These are phyloP conservation scores for Chlamydomonas sp. DNA, from an alignment of 139 green algal genomes.

Conservation along the genomic window DNA sequence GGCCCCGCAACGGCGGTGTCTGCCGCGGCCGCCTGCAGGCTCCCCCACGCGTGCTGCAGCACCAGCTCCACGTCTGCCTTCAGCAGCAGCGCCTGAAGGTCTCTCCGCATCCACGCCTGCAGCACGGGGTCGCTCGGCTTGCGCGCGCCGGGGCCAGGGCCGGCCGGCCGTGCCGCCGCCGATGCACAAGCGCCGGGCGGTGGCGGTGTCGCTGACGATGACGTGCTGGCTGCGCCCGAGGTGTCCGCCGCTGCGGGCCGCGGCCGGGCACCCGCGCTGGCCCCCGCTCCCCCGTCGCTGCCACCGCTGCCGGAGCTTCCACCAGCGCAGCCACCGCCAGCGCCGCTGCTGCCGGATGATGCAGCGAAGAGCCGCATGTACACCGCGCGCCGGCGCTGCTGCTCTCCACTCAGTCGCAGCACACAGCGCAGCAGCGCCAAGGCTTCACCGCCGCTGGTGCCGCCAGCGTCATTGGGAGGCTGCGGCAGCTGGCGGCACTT, in stretches of 20 bases:
- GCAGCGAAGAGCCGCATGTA: conserved; percentile 4
- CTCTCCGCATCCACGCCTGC: conserved; percentile 5
- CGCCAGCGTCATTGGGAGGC: background rate
- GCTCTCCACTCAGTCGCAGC: background rate
- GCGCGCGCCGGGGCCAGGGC: background rate
- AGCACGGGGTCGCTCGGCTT: background rate
- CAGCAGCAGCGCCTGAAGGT: background rate
- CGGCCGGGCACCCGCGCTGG: no score
- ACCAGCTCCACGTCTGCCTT: no score
- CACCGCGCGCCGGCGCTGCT: background rate
- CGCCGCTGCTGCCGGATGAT: background rate
- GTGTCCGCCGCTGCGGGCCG: background rate
- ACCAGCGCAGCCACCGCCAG: no score
- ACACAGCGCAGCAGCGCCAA: background rate
- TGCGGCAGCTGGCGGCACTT: background rate
- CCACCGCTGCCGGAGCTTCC: background rate
- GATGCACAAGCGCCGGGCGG: background rate
- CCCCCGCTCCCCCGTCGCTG: background rate
- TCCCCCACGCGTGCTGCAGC: no score
- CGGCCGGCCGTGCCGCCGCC: background rate
- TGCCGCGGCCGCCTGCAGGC: no score
- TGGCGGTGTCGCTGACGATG: background rate
- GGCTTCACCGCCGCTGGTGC: background rate
- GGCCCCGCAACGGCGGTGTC: no score
- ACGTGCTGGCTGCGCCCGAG: background rate